Conservation (phyloP, 768 basidiomycete genomes). For the Mycena sanguinolenta region DNA sequence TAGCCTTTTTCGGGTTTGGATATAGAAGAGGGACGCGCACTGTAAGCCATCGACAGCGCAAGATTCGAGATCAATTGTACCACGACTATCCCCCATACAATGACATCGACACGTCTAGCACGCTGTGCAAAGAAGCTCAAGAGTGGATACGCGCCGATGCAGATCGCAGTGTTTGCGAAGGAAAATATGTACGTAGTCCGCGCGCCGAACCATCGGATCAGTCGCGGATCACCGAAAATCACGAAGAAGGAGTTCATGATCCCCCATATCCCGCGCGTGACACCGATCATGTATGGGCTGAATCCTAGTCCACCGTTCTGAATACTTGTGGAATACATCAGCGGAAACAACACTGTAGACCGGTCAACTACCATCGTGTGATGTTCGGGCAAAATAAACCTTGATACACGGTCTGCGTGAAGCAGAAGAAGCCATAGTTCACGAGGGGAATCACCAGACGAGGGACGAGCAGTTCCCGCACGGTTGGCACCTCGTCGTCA, state of each 20-base stretch:
- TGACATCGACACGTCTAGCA: slow-evolving; percentile 25
- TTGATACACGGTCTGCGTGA: slow-evolving; percentile 35
- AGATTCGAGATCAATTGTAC: slow-evolving; percentile 34
- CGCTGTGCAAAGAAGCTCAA: slow-evolving; percentile 32
- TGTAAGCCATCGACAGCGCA: slow-evolving; percentile 22
- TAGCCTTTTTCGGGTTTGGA: background rate
- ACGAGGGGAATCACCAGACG: slow-evolving; percentile 34
- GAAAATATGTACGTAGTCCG: slow-evolving; percentile 56
- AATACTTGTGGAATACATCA: slow-evolving; percentile 60
- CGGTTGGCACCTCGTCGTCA: slow-evolving; percentile 22
- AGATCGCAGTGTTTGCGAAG: slow-evolving; percentile 27
- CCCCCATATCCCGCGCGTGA: slow-evolving; percentile 60
- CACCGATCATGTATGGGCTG: slow-evolving; percentile 62
- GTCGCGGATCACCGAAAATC: slow-evolving; percentile 55
- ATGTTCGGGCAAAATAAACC: slow-evolving; percentile 17
- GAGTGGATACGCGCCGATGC: slow-evolving; percentile 32
- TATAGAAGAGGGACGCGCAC: slow-evolving; percentile 1
- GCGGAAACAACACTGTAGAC: slow-evolving; percentile 38
- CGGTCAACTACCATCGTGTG: background rate
- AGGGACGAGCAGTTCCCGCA: slow-evolving; percentile 35
- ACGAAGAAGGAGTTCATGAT: slow-evolving; percentile 62
- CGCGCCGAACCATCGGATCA: slow-evolving; percentile 61
- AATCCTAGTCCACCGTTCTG: slow-evolving; percentile 65
- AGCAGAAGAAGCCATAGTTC: slow-evolving; percentile 40
- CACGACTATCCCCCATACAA: slow-evolving; percentile 30